These are phyloP conservation scores for Annulohypoxylon stygium DNA, from an alignment of 495 filamentous ascomycete genomes.

Conservation along the genomic window DNA sequence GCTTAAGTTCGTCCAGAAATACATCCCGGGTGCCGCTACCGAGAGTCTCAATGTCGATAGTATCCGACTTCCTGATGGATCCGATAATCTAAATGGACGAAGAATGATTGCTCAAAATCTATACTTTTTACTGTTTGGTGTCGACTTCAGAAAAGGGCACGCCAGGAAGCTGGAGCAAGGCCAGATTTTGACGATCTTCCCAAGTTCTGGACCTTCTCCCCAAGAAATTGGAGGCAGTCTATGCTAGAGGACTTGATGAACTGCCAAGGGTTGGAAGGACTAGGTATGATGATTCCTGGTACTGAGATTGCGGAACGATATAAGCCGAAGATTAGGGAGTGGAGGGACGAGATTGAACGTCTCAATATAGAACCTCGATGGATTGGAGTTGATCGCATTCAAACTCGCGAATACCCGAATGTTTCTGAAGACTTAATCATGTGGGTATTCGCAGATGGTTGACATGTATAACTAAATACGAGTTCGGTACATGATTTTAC, in stretches of 20 bases:
- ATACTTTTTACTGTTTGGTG: background rate
- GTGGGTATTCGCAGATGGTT: background rate
- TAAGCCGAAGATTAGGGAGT: constrained; percentile 25
- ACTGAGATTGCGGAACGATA: constrained; percentile 9
- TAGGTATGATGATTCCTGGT: constrained; percentile 25
- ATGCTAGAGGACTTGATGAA: constrained; percentile 35
- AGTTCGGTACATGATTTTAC: background rate
- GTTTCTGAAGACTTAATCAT: constrained; percentile 32
- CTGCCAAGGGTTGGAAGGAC: constrained; percentile 31
- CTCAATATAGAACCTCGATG: constrained; percentile 7
- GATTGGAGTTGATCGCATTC: background rate
- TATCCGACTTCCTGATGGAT: background rate
- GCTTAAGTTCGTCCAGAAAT: constrained; percentile 57
- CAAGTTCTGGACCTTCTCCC: too few species aligned
- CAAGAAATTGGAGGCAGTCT: constrained; percentile 24
- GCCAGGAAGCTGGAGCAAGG: constrained; percentile 6
- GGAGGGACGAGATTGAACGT: constrained; percentile 25
- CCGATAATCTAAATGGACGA: background rate
- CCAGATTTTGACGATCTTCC: constrained; percentile 1
- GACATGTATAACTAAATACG: background rate
- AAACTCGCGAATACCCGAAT: constrained; percentile 33
- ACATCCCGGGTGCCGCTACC: constrained; percentile 41
- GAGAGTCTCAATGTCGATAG: background rate
- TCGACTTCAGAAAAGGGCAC: background rate
- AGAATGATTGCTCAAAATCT: background rate